phyloP scores from a whole-genome alignment of 768 basidiomycete genomes.

The Neoboletus brunneissimus region DNA sequence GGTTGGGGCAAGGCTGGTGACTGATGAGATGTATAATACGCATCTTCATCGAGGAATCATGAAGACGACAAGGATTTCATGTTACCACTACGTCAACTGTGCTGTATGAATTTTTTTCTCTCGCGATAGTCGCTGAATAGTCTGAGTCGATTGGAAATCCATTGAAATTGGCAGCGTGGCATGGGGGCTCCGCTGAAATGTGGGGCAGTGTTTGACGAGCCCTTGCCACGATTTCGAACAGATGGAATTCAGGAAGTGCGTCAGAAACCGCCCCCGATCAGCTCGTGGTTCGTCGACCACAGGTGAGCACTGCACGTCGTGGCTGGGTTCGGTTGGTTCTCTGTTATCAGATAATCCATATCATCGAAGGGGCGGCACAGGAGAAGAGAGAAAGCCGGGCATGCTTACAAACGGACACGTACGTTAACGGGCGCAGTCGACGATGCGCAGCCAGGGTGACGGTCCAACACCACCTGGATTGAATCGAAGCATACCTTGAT shows the following conservation, averaged over 20 bases:
- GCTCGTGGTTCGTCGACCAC: constrained; percentile 26
- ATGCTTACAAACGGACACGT: constrained; percentile 3
- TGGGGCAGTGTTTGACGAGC: constrained; percentile 25
- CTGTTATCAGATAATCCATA: constrained; percentile 21
- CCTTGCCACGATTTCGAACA: constrained; percentile 20
- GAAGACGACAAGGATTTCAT: constrained; percentile 9
- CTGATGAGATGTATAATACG: constrained; percentile 7
- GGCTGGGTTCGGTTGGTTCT: neutral
- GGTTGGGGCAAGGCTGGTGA: constrained; percentile 8
- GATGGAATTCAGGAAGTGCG: constrained; percentile 15
- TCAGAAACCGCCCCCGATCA: constrained; percentile 27
- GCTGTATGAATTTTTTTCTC: neutral
- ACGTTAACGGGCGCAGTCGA: constrained; percentile 15
- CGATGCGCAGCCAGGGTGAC: constrained; percentile 20
- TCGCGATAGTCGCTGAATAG: constrained; percentile 18
- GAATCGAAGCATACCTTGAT: constrained; percentile 20
- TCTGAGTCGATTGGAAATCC: constrained; percentile 9
- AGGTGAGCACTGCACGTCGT: constrained; percentile 21
- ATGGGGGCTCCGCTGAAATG: constrained; percentile 4
- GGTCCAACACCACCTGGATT: constrained; percentile 1
- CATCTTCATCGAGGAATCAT: constrained; percentile 9
- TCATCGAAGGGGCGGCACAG: constrained; percentile 4
- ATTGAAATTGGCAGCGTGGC: constrained; percentile 7
- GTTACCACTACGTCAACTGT: constrained; percentile 6
- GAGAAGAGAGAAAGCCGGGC: neutral